Evolutionary conservation across 2,329 filamentous ascomycete species (phyloP).

Genomic region (Penicillium olsonii): DNA sequence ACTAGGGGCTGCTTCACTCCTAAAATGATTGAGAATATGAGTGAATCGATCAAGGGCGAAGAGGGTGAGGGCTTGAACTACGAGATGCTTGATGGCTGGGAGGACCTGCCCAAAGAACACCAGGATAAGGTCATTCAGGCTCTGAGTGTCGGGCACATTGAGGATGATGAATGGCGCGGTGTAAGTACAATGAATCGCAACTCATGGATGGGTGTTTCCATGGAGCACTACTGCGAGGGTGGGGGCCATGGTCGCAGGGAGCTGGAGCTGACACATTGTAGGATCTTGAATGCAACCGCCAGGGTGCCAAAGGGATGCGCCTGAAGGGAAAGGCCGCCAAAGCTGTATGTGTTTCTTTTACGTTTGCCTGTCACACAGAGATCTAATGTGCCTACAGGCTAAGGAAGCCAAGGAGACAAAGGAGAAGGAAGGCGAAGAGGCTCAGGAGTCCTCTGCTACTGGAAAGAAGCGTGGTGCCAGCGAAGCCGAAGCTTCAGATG

Average conservation of each 20-base stretch:
- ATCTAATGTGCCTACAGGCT: neutral
- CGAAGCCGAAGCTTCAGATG: neutral
- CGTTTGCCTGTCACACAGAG: neutral
- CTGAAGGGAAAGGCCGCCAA: conserved; percentile 16
- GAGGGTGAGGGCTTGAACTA: conserved; percentile 42
- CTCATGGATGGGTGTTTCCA: no score
- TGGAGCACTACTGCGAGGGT: no score
- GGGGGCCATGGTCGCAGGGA: conserved; percentile 7
- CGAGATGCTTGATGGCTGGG: conserved; percentile 75
- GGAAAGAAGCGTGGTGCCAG: neutral
- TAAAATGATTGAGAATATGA: conserved; percentile 65
- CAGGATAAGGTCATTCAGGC: conserved; percentile 74
- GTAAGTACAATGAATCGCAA: conserved; percentile 54
- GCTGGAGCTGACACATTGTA: conserved; percentile 39
- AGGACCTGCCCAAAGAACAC: conserved; percentile 68
- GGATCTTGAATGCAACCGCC: conserved; percentile 74
- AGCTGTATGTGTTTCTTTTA: neutral
- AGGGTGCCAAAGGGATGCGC: conserved; percentile 66
- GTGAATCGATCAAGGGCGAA: conserved; percentile 48
- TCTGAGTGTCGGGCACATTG: conserved; percentile 77
- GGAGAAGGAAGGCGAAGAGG: neutral
- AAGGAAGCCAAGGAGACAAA: conserved; percentile 7
- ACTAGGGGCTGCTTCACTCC: conserved; percentile 86
- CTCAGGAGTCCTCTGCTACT: neutral
- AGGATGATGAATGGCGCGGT: conserved; percentile 83